Percentiles rank a stretch among this genome's conserved stretches.
phyloP scores from a whole-genome alignment of 2,329 filamentous ascomycete genomes.

The Cladosporium sp. region DNA sequence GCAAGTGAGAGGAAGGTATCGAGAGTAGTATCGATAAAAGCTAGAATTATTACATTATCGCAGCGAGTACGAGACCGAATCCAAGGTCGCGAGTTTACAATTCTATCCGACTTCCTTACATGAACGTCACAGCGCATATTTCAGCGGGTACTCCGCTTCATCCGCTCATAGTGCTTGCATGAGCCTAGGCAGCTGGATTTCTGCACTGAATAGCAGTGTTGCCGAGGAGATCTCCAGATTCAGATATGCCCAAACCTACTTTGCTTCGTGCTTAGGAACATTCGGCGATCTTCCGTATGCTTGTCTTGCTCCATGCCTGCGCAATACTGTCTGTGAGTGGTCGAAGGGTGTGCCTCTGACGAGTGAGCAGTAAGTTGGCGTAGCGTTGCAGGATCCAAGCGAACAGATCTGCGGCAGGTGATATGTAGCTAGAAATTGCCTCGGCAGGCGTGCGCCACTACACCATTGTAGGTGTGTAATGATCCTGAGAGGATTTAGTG shows the following conservation, averaged over 20 bases:
- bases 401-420: background rate
- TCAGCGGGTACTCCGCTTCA: background rate
- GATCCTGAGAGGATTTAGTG: background rate
- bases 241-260: background rate
- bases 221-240: background rate
- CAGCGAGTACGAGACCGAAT: too few relatives aligned
- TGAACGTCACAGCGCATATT: too few relatives aligned
- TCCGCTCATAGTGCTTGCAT: background rate
- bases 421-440: background rate
- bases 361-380: background rate
- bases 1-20: too few relatives aligned
- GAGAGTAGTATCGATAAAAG: too few relatives aligned
- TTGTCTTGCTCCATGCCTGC: background rate
- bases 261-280: background rate
- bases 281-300: background rate
- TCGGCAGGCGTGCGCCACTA: conserved; percentile 3
- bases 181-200: background rate
- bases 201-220: background rate
- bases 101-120: too few relatives aligned
- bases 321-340: background rate
- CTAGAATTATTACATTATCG: too few relatives aligned
- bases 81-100: too few relatives aligned
- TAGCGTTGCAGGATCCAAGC: background rate
- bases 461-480: background rate
- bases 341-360: background rate